A percentile compares a stretch with the other conserved stretches of the same genome.
These are phyloP conservation scores for Gossypium herbaceum DNA, from an alignment of 345 rosid genomes.

Conservation along the genomic window DNA sequence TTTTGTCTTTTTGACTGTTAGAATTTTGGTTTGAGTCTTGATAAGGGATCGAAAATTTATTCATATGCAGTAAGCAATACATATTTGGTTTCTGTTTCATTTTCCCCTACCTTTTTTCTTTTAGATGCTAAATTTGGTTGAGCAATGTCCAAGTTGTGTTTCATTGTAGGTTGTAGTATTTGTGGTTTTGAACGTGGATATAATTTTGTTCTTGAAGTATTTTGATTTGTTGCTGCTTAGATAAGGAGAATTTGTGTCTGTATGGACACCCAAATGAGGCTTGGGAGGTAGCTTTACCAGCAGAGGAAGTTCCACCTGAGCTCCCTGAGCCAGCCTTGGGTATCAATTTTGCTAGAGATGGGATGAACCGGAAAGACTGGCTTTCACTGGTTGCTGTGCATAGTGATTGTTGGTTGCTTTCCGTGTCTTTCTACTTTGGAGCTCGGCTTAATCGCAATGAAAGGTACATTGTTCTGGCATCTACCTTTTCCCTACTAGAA, in stretches of 20 bases:
- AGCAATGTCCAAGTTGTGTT: not conserved
- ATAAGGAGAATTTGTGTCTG: constrained; percentile 74
- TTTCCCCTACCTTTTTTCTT: not conserved
- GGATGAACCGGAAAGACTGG: constrained; percentile 81
- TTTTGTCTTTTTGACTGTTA: not conserved
- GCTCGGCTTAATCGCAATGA: constrained; percentile 74
- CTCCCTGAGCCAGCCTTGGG: constrained; percentile 87
- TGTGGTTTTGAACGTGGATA: not conserved
- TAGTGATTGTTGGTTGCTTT: constrained; percentile 79
- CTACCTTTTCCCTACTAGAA: not conserved
- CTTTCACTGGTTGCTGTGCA: constrained; percentile 78
- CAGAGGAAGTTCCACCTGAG: constrained; percentile 82
- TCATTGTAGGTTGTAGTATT: constrained; percentile 1
- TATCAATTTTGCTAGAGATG: constrained; percentile 79
- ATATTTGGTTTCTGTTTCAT: not conserved
- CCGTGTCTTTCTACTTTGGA: constrained; percentile 75
- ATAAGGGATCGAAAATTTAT: not conserved
- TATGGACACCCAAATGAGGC: constrained; percentile 72
- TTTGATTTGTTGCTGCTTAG: constrained; percentile 23
- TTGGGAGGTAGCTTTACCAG: constrained; percentile 78
- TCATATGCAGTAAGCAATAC: not conserved
- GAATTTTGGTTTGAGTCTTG: not conserved
- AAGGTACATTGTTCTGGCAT: constrained; percentile 36
- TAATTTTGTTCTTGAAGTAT: not conserved
- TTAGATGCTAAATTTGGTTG: not conserved